These are phyloP conservation scores for Hypomontagnella submonticulosa DNA, from an alignment of 495 filamentous ascomycete genomes.

Conservation along the genomic window DNA sequence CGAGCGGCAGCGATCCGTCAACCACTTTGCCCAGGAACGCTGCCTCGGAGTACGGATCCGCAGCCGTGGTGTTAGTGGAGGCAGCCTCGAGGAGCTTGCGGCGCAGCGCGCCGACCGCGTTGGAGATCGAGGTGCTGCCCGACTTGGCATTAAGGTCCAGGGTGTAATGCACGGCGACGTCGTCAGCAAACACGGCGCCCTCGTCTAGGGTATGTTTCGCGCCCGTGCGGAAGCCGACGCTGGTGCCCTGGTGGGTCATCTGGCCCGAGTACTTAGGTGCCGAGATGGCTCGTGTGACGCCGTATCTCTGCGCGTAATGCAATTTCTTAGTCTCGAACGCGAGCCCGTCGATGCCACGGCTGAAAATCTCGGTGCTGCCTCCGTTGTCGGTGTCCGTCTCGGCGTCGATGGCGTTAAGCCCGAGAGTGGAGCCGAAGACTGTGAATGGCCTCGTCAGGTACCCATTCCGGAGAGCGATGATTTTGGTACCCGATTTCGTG, in stretches of 20 bases:
- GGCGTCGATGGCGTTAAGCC: conserved; percentile 66
- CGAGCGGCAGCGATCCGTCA: conserved; percentile 50
- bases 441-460: conserved; percentile 66
- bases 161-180: conserved; percentile 60
- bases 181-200: conserved; percentile 53
- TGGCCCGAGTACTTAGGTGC: conserved; percentile 51
- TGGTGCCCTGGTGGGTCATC: conserved; percentile 56
- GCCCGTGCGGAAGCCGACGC: conserved; percentile 59
- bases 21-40: conserved; percentile 54
- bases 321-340: conserved; percentile 59
- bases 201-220: conserved; percentile 48
- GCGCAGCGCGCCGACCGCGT: conserved; percentile 52
- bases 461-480: conserved; percentile 64
- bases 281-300: conserved; percentile 60
- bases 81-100: conserved; percentile 56
- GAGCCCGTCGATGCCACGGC: conserved; percentile 59
- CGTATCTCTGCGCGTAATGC: conserved; percentile 53
- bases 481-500: conserved; percentile 39
- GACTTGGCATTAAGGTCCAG: conserved; percentile 49
- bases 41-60: conserved; percentile 53
- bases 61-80: conserved; percentile 35
- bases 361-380: conserved; percentile 50
- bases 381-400: conserved; percentile 63
- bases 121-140: conserved; percentile 54
- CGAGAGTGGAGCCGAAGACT: conserved; percentile 62